Percentiles rank a stretch among this genome's conserved stretches.
Conservation (phyloP, 441 rosid species). For the Erodium trifolium region DNA sequence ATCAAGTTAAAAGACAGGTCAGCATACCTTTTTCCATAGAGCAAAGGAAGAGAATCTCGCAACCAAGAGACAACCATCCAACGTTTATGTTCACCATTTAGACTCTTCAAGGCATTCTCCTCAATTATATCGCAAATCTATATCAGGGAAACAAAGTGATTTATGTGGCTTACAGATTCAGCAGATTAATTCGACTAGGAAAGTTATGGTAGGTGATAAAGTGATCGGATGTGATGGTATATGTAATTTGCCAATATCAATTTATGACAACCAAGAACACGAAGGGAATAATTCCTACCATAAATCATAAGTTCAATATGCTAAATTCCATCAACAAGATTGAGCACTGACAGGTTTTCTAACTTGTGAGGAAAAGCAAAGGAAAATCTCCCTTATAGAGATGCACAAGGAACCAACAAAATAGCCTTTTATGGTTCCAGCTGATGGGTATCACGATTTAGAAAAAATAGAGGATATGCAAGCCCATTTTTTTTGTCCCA, state of each 20-base stretch:
- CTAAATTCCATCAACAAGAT: not conserved
- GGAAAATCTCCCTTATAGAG: too few species aligned
- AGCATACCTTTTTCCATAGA: slow-evolving; percentile 48
- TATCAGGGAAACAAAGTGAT: slow-evolving; percentile 17
- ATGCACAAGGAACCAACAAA: too few species aligned
- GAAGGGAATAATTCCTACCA: not conserved
- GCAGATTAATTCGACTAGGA: not conserved
- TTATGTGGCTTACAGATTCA: not conserved
- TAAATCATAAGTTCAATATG: not conserved
- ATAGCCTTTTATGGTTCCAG: too few species aligned
- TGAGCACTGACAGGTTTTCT: not conserved
- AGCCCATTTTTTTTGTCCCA: not conserved
- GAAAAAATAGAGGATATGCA: not conserved
- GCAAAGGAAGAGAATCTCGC: slow-evolving; percentile 75
- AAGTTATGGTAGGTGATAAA: not conserved
- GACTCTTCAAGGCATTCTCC: slow-evolving; percentile 62
- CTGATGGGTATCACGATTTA: not conserved
- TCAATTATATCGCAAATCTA: slow-evolving; percentile 83
- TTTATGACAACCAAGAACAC: not conserved
- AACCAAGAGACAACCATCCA: slow-evolving; percentile 81
- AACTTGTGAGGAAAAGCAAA: not conserved
- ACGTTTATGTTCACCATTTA: slow-evolving; percentile 45
- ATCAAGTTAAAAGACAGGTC: too few species aligned
- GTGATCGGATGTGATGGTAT: not conserved
- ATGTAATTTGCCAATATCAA: not conserved